A percentile compares a stretch with the other conserved stretches of the same genome.
These are phyloP conservation scores for Xylaria scruposa DNA, from an alignment of 495 filamentous ascomycete genomes.

Conservation along the genomic window DNA sequence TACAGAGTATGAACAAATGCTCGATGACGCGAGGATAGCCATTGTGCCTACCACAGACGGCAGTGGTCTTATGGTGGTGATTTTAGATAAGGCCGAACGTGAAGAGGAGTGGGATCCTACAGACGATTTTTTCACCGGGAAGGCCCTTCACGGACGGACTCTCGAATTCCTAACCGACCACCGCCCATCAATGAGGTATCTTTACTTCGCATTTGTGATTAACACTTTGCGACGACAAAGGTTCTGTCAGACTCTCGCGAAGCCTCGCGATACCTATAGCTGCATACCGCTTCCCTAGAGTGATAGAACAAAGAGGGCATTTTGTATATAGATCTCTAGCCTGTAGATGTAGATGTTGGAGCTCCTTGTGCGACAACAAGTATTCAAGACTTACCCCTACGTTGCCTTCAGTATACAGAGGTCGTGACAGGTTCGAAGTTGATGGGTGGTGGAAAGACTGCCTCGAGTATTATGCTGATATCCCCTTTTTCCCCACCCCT, in stretches of 20 bases:
- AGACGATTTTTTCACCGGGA: slow-evolving; percentile 13
- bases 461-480: slow-evolving; percentile 14
- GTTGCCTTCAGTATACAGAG: no score
- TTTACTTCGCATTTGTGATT: slow-evolving; percentile 22
- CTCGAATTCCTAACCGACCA: slow-evolving; percentile 19
- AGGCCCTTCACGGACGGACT: slow-evolving; percentile 22
- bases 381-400: no score
- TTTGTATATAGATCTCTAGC: no score
- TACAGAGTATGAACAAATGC: slow-evolving; percentile 22
- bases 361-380: no score
- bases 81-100: slow-evolving; percentile 22
- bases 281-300: no score
- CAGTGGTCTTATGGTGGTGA: slow-evolving; percentile 18
- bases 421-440: no score
- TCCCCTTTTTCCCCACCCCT: slow-evolving; percentile 21
- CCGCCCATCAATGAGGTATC: slow-evolving; percentile 24
- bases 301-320: no score
- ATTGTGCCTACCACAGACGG: slow-evolving; percentile 22
- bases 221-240: slow-evolving; percentile 25
- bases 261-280: no score
- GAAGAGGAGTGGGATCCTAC: slow-evolving; percentile 15
- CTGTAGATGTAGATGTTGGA: no score
- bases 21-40: slow-evolving; percentile 24
- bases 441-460: slow-evolving; percentile 25
- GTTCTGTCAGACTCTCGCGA: no score